Evolutionary conservation across 2,329 filamentous ascomycete genomes (phyloP).

Genomic region (Cytospora piceae): DNA sequence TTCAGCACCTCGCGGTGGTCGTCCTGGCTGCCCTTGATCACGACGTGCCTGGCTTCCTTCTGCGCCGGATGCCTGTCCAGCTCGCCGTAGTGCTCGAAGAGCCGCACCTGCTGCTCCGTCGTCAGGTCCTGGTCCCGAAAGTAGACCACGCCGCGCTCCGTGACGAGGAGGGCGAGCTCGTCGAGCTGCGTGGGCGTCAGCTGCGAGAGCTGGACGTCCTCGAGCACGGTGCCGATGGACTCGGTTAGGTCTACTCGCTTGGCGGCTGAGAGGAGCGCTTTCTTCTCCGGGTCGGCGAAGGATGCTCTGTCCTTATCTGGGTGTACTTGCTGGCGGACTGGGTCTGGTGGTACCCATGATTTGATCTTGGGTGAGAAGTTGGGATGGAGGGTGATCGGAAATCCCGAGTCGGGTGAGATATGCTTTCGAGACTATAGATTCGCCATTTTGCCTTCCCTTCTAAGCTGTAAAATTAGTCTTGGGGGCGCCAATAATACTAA

Average conservation of each 20-base stretch:
- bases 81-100: constrained; percentile 54
- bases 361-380: constrained; percentile 52
- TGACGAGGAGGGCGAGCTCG: constrained; percentile 52
- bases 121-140: constrained; percentile 53
- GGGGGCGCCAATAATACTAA: background rate
- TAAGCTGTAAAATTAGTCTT: background rate
- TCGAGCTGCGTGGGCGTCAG: constrained; percentile 51
- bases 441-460: constrained; percentile 36
- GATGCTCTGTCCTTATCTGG: constrained; percentile 44
- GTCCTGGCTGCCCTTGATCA: constrained; percentile 49
- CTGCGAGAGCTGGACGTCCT: constrained; percentile 49
- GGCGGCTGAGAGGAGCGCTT: constrained; percentile 45
- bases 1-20: constrained; percentile 49
- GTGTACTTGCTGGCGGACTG: constrained; percentile 38
- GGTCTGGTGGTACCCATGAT: constrained; percentile 45
- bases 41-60: constrained; percentile 47
- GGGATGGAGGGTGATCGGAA: constrained; percentile 50
- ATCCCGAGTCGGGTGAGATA: constrained; percentile 53
- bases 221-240: constrained; percentile 46
- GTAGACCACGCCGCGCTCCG: constrained; percentile 52
- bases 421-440: constrained; percentile 51
- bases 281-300: constrained; percentile 51
- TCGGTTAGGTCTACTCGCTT: constrained; percentile 47
- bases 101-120: constrained; percentile 45
- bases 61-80: constrained; percentile 53